phyloP scores from a whole-genome alignment of 2,329 filamentous ascomycete genomes.

The Iodosphaeria phyllophila region DNA sequence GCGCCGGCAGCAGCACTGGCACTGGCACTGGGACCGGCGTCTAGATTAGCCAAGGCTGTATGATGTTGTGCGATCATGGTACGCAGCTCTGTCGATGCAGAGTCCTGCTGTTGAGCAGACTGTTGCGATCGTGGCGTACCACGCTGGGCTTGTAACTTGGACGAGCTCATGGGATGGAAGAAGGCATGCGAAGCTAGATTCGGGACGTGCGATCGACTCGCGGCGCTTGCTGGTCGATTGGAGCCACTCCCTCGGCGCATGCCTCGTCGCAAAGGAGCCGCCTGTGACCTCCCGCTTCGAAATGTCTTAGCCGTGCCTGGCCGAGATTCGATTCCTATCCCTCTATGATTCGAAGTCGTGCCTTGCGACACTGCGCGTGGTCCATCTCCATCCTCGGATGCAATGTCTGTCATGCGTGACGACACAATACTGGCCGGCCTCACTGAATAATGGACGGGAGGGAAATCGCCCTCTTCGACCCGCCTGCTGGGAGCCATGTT shows the following conservation, averaged over 20 bases:
- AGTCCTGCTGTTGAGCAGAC: slow-evolving; percentile 14
- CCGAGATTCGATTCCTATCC: slow-evolving; percentile 28
- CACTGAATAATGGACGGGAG: slow-evolving; percentile 20
- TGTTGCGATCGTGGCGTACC: slow-evolving; percentile 30
- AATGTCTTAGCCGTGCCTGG: slow-evolving; percentile 34
- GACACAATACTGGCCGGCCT: slow-evolving; percentile 49
- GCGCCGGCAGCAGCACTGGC: too few relatives aligned
- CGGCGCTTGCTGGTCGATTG: slow-evolving; percentile 41
- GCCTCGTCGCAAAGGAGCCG: slow-evolving; percentile 34
- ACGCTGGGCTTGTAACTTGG: slow-evolving; percentile 80
- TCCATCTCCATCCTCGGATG: slow-evolving; percentile 32
- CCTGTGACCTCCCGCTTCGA: slow-evolving; percentile 31
- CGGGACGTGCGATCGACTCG: slow-evolving; percentile 75
- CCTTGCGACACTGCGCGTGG: slow-evolving; percentile 15
- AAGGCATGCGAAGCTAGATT: slow-evolving; percentile 80
- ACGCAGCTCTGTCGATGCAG: slow-evolving; percentile 11
- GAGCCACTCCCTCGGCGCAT: slow-evolving; percentile 23
- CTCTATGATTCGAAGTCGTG: slow-evolving; percentile 14
- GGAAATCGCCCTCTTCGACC: slow-evolving; percentile 20
- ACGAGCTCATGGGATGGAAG: slow-evolving; percentile 92
- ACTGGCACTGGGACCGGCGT: too few relatives aligned
- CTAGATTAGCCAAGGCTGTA: too few relatives aligned
- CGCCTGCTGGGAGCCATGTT: slow-evolving; percentile 6
- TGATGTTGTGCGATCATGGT: slow-evolving; percentile 37
- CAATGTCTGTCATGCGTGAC: slow-evolving; percentile 51